phyloP scores from a whole-genome alignment of 2,329 filamentous ascomycete genomes.

The Epichloe brachyelytri region DNA sequence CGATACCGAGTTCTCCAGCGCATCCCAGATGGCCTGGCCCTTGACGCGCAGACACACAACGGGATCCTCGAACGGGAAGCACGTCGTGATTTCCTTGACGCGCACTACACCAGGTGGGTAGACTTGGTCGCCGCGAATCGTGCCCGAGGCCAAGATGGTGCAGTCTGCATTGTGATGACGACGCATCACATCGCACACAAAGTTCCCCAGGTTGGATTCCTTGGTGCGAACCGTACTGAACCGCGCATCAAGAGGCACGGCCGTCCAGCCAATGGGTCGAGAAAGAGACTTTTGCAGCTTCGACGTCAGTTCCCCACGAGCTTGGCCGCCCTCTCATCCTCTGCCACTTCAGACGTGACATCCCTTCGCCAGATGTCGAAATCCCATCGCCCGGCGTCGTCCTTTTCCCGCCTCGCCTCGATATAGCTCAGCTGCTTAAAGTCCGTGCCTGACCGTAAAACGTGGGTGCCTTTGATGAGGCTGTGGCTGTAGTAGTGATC shows the following conservation, averaged over 20 bases:
- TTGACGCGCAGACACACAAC: constrained; percentile 63
- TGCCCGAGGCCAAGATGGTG: constrained; percentile 71
- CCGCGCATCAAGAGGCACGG: constrained; percentile 68
- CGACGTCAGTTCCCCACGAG: constrained; percentile 57
- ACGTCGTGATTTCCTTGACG: constrained; percentile 73
- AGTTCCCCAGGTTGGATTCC: constrained; percentile 82
- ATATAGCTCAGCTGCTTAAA: constrained; percentile 90
- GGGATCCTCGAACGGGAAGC: constrained; percentile 87
- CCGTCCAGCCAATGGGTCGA: constrained; percentile 73
- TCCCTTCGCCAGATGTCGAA: constrained; percentile 67
- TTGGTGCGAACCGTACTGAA: constrained; percentile 67
- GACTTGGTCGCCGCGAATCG: constrained; percentile 77
- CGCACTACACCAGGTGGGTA: constrained; percentile 69
- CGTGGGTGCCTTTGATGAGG: constrained; percentile 65
- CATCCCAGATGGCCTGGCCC: constrained; percentile 62
- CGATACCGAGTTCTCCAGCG: constrained; percentile 72
- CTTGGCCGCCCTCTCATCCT: constrained; percentile 46
- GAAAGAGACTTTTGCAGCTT: constrained; percentile 65
- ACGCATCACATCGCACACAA: constrained; percentile 84
- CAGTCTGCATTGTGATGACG: constrained; percentile 72
- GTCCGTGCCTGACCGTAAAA: constrained; percentile 78
- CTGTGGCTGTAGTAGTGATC: constrained; percentile 80
- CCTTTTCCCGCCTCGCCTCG: constrained; percentile 50
- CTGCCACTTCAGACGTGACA: constrained; percentile 52
- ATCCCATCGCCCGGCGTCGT: constrained; percentile 48